Base-by-base conservation (phyloP, 2,329 filamentous ascomycete species). In the Colletotrichum sp. region DNA sequence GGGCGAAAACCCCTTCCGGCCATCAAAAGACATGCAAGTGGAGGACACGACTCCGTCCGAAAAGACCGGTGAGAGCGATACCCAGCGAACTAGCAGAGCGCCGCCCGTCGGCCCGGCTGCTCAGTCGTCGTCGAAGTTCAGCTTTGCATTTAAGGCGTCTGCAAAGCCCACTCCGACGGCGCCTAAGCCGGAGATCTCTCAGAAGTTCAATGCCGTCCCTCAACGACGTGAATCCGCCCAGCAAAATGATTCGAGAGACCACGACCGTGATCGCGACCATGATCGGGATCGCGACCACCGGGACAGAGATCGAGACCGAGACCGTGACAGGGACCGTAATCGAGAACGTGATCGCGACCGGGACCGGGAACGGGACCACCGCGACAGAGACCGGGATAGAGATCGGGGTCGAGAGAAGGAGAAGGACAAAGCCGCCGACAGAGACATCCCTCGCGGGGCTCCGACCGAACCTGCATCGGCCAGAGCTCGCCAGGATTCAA, bases 111-210 rank as follows among this genome's bases (percentile, higher is more conserved):
- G 90, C 7, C 88, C 90, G n/a, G 88, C 90, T n/a, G 82, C 85
- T 15, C 86, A 89, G 39, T 85, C 86, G 6, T 84, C 85, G 70
- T 92, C 92, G 60, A 97, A 96, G 85, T 98, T 98, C 81, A 98
- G 95, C 83, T 99, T 99, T 83, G 95, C 96, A 2, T 95, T 99
- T 84, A 98, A 98, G 83, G 91, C 93, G 12, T 91, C 94, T 57
- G 90, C 89, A 13, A 93, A 93, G 79, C 86, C 89, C 9, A 85
- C 89, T 3, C 86, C 90, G 16, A 85, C 92, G 10, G 87, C 88
- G 15, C 91, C 92, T 5, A 93, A 93, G 78, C 91, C 90, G 4
- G 92, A 93, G 78, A 93, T 93, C 69, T 93, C 92, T 0, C 90
- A 92, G 78, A 93, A 93, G 79, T 90, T 93, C 72, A 96, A 94